Base-by-base conservation (phyloP, 2,329 filamentous ascomycete genomes). In the Phoma sp. region DNA sequence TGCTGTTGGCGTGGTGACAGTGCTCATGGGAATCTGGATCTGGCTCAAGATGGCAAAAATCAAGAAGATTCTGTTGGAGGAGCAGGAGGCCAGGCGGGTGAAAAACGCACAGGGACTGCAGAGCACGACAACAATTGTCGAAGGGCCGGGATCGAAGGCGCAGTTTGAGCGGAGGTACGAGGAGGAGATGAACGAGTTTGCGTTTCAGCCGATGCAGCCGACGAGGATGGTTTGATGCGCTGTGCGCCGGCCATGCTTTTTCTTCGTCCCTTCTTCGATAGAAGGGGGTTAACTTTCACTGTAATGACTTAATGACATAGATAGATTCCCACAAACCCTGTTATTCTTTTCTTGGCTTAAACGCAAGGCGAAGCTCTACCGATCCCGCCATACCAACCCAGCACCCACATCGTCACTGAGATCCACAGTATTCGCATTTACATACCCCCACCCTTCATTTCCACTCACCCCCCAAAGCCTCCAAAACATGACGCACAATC, bases 1-100 rank as follows among this genome's bases (percentile, higher is more conserved):
- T n/a, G 46, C 53, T 24, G 62, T 73, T 6, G 66, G 68, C 32
- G 22, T 70, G 25, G 64, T 72, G 32, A 73, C 70, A 1, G 45
- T 72, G 29, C 59, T 56, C 5, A 62, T 73, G 59, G 70, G 65
- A 3, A 57, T 61, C 3, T 73, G 68, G 67, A 72, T 72, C 14
- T 73, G 65, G 59, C 50, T 66, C 27, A 71, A 71, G 59, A 72
- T 73, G 71, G 54, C 59, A 23, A 65, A 58, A 22, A 62, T 73
- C 32, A 73, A 73, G 61, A 66, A 65, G 37, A 39, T 67, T 7
- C 39, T 73, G 14, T 35, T 72, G 4, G 70, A 72, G n/a, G 71
- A 73, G 61, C 70, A 73, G 52, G 64, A 63, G 39, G 25, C 59
- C 32, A 57, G 70, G 32, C 58, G 61, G 7, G 52, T 62, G 22